Conservation (phyloP, 1,284 basidiomycete genomes). For the Ustilago nuda region DNA sequence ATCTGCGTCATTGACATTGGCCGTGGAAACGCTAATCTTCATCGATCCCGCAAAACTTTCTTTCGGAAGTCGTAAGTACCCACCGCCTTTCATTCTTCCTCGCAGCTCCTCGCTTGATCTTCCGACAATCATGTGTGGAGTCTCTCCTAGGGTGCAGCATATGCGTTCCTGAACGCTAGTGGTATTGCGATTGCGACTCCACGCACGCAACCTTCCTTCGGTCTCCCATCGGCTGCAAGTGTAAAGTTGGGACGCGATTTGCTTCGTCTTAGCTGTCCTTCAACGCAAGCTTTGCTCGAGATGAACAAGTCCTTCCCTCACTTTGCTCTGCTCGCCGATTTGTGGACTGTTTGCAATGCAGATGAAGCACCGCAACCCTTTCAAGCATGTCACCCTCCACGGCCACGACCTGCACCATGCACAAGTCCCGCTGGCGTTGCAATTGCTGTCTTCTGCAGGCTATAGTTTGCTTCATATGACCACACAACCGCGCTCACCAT, state of each 20-base stretch:
- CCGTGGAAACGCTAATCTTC: background rate
- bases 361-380: conserved; percentile 8
- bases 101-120: background rate
- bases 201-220: background rate
- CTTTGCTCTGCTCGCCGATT: background rate
- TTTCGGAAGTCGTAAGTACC: conserved; percentile 35
- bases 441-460: background rate
- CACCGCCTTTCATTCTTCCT: conserved; percentile 17
- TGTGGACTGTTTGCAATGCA: background rate
- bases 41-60: conserved; percentile 3
- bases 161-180: background rate
- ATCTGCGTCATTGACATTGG: background rate
- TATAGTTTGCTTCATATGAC: conserved; percentile 12
- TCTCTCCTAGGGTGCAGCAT: background rate
- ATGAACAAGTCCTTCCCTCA: background rate
- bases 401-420: background rate
- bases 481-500: background rate
- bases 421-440: conserved; percentile 5
- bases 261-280: conserved; percentile 6
- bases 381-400: conserved; percentile 6
- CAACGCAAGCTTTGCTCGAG: background rate
- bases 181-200: background rate
- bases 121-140: background rate
- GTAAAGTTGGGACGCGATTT: background rate
- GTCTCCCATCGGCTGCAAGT: conserved; percentile 4